phyloP scores from a whole-genome alignment of 306 rosid genomes.

The Trifolium subterraneum region DNA sequence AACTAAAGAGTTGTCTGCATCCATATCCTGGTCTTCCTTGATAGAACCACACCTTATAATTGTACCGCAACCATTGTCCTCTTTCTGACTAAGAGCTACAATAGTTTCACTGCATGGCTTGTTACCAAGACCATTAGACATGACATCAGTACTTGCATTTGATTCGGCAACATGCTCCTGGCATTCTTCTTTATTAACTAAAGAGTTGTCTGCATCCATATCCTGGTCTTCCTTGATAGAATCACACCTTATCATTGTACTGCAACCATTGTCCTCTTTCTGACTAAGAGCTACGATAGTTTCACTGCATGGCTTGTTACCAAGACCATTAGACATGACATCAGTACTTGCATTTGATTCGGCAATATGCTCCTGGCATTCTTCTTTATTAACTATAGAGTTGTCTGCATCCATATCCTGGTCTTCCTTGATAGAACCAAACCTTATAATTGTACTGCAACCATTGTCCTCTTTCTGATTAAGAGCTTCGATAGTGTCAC shows the following conservation, averaged over 20 bases:
- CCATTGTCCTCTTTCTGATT: background rate
- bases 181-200: conserved; percentile 11
- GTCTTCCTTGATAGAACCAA: background rate
- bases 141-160: conserved; percentile 32
- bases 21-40: too few relatives aligned
- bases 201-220: background rate
- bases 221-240: too few relatives aligned
- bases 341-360: conserved; percentile 30
- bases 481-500: conserved; percentile 36
- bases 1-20: conserved; percentile 1
- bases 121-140: background rate
- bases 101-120: too few relatives aligned
- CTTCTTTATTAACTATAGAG: conserved; percentile 18
- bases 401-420: background rate
- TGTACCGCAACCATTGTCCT: too few relatives aligned
- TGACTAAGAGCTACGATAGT: too few relatives aligned
- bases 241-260: too few relatives aligned
- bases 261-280: too few relatives aligned
- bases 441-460: background rate
- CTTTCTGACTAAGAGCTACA: too few relatives aligned
- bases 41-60: too few relatives aligned
- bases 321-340: conserved; percentile 19
- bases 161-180: conserved; percentile 26
- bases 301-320: too few relatives aligned
- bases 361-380: conserved; percentile 23